Evolutionary conservation across 495 filamentous ascomycete genomes (phyloP).

Genomic region (Penicillium longicatenatum): DNA sequence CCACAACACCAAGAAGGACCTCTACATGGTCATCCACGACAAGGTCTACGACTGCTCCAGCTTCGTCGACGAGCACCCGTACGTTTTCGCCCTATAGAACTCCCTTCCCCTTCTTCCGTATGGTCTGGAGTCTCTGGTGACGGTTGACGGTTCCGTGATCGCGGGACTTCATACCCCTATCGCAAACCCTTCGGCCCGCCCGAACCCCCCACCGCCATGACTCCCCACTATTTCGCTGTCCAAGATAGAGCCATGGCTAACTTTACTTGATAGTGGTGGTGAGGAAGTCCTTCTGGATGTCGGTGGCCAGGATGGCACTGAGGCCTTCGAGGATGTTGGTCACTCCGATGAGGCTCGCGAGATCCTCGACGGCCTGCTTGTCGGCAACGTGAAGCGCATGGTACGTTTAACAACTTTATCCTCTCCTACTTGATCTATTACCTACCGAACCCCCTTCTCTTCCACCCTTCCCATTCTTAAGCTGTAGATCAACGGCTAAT

Average conservation of each 20-base stretch:
- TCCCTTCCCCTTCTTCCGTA: background rate
- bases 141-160: background rate
- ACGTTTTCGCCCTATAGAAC: constrained; percentile 49
- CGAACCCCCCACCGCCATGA: background rate
- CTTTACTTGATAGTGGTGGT: constrained; percentile 68
- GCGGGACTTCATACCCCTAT: constrained; percentile 7
- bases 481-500: constrained; percentile 8
- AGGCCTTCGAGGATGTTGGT: constrained; percentile 99
- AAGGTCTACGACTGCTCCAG: constrained; percentile 87
- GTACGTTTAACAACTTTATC: constrained; percentile 57
- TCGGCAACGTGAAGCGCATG: constrained; percentile 83
- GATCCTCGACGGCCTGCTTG: constrained; percentile 77
- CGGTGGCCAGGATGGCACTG: constrained; percentile 93
- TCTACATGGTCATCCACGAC: constrained; percentile 90
- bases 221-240: background rate
- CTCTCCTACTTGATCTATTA: background rate
- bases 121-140: background rate
- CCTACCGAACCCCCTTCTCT: background rate
- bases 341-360: constrained; percentile 99
- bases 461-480: background rate
- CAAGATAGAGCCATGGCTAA: background rate
- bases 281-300: constrained; percentile 98
- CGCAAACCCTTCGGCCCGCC: constrained; percentile 8
- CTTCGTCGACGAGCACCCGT: constrained; percentile 99
- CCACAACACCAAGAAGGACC: constrained; percentile 95